Evolutionary conservation across 331 rosid species (phyloP).

Genomic region (Arachis monticola): DNA sequence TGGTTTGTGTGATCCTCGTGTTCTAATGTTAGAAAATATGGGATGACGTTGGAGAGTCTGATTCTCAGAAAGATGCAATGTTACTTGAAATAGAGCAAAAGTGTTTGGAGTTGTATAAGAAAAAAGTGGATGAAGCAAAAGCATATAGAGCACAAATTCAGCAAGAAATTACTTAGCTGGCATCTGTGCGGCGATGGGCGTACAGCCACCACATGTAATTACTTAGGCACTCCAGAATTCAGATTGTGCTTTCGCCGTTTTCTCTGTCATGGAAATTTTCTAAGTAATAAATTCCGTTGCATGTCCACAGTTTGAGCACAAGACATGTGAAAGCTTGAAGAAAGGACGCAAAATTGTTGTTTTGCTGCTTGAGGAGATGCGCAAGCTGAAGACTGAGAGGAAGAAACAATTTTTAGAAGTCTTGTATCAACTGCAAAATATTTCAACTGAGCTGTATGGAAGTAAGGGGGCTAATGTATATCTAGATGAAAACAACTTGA

Average conservation of each 20-base stretch:
- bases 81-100: slow-evolving; percentile 54
- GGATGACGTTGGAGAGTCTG: slow-evolving; percentile 72
- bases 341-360: slow-evolving; percentile 44
- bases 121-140: slow-evolving; percentile 54
- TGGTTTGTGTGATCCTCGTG: slow-evolving; percentile 15
- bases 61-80: slow-evolving; percentile 50
- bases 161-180: slow-evolving; percentile 47
- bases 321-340: slow-evolving; percentile 53
- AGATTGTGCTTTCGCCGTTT: slow-evolving; percentile 8
- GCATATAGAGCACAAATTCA: slow-evolving; percentile 47
- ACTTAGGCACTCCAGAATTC: slow-evolving; percentile 20
- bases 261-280: slow-evolving; percentile 1
- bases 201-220: slow-evolving; percentile 49
- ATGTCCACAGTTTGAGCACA: slow-evolving; percentile 49
- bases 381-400: slow-evolving; percentile 52
- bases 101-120: slow-evolving; percentile 54
- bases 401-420: slow-evolving; percentile 51
- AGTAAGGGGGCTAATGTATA: slow-evolving; percentile 33
- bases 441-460: slow-evolving; percentile 51
- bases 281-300: slow-evolving; percentile 13
- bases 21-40: slow-evolving; percentile 56
- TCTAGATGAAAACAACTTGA: slow-evolving; percentile 64
- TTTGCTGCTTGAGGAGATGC: slow-evolving; percentile 52
- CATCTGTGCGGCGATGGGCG: slow-evolving; percentile 54
- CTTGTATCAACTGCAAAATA: slow-evolving; percentile 47